A percentile compares a stretch with the other conserved stretches of the same genome.
Conservation (phyloP, 2,329 filamentous ascomycete species). For the Dactylellina sp. region DNA sequence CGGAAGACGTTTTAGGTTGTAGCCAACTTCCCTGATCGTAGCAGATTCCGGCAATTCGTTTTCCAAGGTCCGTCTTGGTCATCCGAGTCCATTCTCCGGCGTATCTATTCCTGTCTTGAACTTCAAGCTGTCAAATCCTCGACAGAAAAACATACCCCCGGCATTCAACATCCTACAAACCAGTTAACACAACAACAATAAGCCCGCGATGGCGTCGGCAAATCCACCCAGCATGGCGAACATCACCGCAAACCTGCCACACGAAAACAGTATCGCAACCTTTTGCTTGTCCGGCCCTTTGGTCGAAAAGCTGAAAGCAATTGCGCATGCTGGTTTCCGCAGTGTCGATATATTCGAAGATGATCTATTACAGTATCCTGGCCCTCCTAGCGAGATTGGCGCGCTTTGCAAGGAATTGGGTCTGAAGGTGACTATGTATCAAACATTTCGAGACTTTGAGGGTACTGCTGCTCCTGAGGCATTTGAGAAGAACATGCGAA, state of each 20-base stretch:
- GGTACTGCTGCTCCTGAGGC: conserved; percentile 56
- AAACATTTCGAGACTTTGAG: conserved; percentile 58
- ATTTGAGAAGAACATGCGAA: conserved; percentile 57
- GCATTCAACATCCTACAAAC: conserved; percentile 26
- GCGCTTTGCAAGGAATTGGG: conserved; percentile 57
- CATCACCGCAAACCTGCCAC: conserved; percentile 50
- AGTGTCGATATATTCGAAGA: conserved; percentile 58
- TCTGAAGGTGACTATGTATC: conserved; percentile 58
- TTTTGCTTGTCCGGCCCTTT: conserved; percentile 56
- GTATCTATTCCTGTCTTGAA: conserved; percentile 28
- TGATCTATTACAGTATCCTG: conserved; percentile 57
- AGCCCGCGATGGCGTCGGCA: conserved; percentile 53
- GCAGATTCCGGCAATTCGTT: conserved; percentile 42
- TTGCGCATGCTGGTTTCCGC: conserved; percentile 57
- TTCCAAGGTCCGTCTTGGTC: conserved; percentile 49
- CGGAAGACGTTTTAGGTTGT: conserved; percentile 21
- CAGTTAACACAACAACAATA: conserved; percentile 30
- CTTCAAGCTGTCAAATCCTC: conserved; percentile 38
- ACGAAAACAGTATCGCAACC: conserved; percentile 57
- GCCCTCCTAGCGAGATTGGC: conserved; percentile 55
- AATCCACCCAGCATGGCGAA: conserved; percentile 47
- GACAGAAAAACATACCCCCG: conserved; percentile 28
- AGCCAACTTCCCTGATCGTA: conserved; percentile 31
- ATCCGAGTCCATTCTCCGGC: conserved; percentile 32
- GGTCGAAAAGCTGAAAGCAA: conserved; percentile 56